These are phyloP conservation scores for Aureobasidium sp. DNA, from an alignment of 2,329 filamentous ascomycete species.

Conservation along the genomic window DNA sequence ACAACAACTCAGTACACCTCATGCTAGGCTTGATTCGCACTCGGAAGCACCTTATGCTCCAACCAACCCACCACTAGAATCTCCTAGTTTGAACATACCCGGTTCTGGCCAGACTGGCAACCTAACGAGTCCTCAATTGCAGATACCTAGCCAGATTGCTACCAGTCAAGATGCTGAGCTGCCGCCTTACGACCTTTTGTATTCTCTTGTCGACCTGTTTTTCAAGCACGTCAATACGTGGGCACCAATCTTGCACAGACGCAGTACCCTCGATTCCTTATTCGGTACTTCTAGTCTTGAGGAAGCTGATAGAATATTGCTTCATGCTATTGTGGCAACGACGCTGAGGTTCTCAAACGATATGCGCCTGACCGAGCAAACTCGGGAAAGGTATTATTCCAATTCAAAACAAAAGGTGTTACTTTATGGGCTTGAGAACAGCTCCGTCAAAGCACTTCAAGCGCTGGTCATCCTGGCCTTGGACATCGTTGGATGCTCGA, in stretches of 20 bases:
- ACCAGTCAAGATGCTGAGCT: slow-evolving; percentile 41
- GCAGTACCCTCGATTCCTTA: slow-evolving; percentile 70
- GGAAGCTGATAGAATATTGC: slow-evolving; percentile 71
- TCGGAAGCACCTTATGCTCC: slow-evolving; percentile 25
- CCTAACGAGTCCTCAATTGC: not conserved
- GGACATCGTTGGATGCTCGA: slow-evolving; percentile 77
- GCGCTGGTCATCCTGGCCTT: slow-evolving; percentile 80
- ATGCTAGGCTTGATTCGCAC: slow-evolving; percentile 14
- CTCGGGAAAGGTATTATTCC: slow-evolving; percentile 67
- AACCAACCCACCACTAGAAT: slow-evolving; percentile 44
- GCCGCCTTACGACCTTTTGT: slow-evolving; percentile 54
- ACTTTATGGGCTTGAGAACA: slow-evolving; percentile 81
- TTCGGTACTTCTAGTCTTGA: slow-evolving; percentile 72
- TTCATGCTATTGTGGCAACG: slow-evolving; percentile 85
- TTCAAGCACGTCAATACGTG: slow-evolving; percentile 60
- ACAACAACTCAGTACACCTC: slow-evolving; percentile 18
- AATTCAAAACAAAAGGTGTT: slow-evolving; percentile 80
- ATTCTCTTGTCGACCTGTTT: slow-evolving; percentile 53
- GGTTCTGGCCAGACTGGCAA: slow-evolving; percentile 30
- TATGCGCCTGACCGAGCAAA: slow-evolving; percentile 62
- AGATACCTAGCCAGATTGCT: slow-evolving; percentile 21
- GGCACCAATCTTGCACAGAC: slow-evolving; percentile 84
- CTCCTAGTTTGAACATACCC: slow-evolving; percentile 51
- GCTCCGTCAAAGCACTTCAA: slow-evolving; percentile 79
- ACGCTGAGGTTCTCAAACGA: slow-evolving; percentile 80